Evolutionary conservation across 176 grass and related monocot species (phyloP).

Genomic region (Echinochloa phyllopogon): DNA sequence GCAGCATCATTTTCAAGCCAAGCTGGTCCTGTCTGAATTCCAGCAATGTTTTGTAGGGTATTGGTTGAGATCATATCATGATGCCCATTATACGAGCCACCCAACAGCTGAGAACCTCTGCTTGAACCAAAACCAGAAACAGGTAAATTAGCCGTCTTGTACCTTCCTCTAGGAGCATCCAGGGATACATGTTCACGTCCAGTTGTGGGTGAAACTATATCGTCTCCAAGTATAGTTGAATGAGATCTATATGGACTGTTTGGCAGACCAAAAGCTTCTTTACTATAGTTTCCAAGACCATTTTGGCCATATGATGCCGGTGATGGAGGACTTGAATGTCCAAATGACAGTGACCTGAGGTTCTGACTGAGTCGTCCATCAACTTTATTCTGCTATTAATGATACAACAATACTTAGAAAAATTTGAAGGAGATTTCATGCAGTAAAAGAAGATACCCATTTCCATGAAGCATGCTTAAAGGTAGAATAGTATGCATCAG

Average conservation of each 20-base stretch:
- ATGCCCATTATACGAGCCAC: conserved; percentile 60
- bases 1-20: conserved; percentile 82
- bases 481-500: not conserved
- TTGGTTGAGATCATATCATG: conserved; percentile 58
- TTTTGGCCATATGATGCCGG: conserved; percentile 61
- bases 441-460: conserved; percentile 38
- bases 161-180: conserved; percentile 67
- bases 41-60: conserved; percentile 51
- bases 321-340: conserved; percentile 65
- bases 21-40: conserved; percentile 54
- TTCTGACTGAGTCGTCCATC: conserved; percentile 68
- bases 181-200: conserved; percentile 58
- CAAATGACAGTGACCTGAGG: conserved; percentile 72
- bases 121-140: conserved; percentile 73
- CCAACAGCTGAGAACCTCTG: conserved; percentile 73
- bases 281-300: conserved; percentile 59
- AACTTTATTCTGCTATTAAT: conserved; percentile 65
- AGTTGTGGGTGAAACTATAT: conserved; percentile 68
- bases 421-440: conserved; percentile 34
- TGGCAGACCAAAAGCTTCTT: conserved; percentile 51
- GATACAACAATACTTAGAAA: conserved; percentile 44
- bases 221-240: conserved; percentile 57
- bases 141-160: conserved; percentile 53
- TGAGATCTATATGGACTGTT: conserved; percentile 57
- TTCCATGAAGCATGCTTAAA: conserved; percentile 18